Conservation (phyloP, 805 yeast genomes). For the Blastobotrys mokoenaii region DNA sequence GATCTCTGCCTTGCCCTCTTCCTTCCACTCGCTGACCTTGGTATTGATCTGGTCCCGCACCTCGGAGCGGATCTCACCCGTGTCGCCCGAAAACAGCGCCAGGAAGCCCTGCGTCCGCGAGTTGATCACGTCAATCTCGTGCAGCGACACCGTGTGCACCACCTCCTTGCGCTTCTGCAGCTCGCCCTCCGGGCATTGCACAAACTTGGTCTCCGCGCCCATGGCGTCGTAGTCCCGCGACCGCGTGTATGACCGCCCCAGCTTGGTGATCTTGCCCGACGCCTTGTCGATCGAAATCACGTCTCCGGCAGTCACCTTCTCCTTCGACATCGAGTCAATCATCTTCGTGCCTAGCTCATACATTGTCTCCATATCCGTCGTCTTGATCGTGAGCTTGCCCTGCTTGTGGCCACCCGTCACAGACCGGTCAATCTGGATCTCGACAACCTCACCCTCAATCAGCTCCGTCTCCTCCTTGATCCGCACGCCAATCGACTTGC, state of each 20-base stretch:
- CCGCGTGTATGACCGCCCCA: constrained; percentile 92
- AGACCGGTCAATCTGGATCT: constrained; percentile 86
- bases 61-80: constrained; percentile 95
- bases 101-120: constrained; percentile 96
- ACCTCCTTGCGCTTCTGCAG: constrained; percentile 91
- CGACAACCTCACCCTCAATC: constrained; percentile 98
- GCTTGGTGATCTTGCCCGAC: constrained; percentile 84
- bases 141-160: constrained; percentile 95
- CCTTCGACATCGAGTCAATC: constrained; percentile 91
- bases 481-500: constrained; percentile 90
- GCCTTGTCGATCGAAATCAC: constrained; percentile 93
- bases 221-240: constrained; percentile 97
- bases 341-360: constrained; percentile 90
- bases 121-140: constrained; percentile 95
- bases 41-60: constrained; percentile 94
- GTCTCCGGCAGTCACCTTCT: constrained; percentile 95
- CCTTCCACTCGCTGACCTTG: constrained; percentile 96
- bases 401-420: constrained; percentile 97
- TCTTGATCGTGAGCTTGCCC: constrained; percentile 92
- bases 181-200: constrained; percentile 98
- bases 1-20: constrained; percentile 95
- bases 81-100: constrained; percentile 91
- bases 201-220: constrained; percentile 97
- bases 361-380: constrained; percentile 97
- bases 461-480: constrained; percentile 96